Conservation (phyloP, 148 eudicot species). For the Fallopia convolvulus region DNA sequence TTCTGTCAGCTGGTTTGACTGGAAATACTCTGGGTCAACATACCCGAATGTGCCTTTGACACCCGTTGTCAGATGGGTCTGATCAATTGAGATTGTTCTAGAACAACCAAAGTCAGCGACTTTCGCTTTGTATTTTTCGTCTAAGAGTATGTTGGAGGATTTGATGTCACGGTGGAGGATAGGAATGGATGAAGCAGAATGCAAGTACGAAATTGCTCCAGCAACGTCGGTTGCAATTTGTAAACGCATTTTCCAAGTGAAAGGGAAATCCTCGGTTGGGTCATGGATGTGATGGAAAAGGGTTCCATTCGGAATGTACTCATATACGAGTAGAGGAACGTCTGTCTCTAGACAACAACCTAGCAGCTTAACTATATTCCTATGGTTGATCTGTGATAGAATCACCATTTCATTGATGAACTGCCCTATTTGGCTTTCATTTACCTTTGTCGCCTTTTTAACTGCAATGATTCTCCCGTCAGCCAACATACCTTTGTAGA, state of each 20-base stretch:
- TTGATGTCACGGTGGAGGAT: conserved; percentile 35
- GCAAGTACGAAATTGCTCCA: conserved; percentile 26
- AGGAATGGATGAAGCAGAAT: conserved; percentile 19
- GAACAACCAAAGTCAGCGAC: conserved; percentile 33
- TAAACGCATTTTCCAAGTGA: conserved; percentile 33
- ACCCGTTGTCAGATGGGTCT: conserved; percentile 32
- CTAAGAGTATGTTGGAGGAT: conserved; percentile 33
- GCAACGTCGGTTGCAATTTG: conserved; percentile 32
- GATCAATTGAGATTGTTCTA: conserved; percentile 22
- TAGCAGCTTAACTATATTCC: conserved; percentile 30
- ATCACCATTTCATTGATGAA: conserved; percentile 35
- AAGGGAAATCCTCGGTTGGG: conserved; percentile 14
- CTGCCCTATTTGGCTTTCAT: conserved; percentile 17
- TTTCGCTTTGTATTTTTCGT: conserved; percentile 25
- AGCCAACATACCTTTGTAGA: conserved; percentile 32
- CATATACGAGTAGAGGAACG: conserved; percentile 28
- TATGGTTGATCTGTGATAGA: conserved; percentile 27
- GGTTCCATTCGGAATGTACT: conserved; percentile 24
- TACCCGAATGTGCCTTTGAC: conserved; percentile 38
- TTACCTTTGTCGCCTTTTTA: conserved; percentile 23
- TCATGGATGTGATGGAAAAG: conserved; percentile 17
- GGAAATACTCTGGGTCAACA: conserved; percentile 36
- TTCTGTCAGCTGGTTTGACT: conserved; percentile 26
- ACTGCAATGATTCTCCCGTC: conserved; percentile 34
- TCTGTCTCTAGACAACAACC: conserved; percentile 30